Percentiles rank a stretch among this genome's conserved stretches.
These are phyloP conservation scores for Candida ovalis DNA, from an alignment of 805 yeast genomes.

Conservation along the genomic window DNA sequence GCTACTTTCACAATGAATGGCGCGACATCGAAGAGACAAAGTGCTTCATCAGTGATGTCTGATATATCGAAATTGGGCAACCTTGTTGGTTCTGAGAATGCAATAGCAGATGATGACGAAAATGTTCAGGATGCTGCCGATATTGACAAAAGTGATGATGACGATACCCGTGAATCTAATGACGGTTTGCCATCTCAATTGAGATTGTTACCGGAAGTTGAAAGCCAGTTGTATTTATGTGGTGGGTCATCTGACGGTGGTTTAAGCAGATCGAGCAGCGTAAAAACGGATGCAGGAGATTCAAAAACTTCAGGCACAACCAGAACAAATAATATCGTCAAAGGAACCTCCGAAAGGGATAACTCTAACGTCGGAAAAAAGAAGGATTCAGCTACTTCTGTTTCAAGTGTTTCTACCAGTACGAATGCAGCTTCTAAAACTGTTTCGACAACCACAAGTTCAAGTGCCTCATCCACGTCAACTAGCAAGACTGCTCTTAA, in stretches of 20 bases:
- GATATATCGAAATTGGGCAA: neutral
- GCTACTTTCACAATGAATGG: neutral
- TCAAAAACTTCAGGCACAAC: neutral
- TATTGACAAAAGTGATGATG: conserved; percentile 2
- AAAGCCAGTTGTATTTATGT: conserved; percentile 30
- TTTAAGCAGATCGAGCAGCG: conserved; percentile 25
- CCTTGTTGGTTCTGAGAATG: neutral
- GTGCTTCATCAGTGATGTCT: neutral
- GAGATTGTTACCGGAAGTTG: conserved; percentile 39
- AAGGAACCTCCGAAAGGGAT: neutral
- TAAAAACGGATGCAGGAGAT: neutral
- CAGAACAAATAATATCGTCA: neutral
- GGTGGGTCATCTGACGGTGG: conserved; percentile 28
- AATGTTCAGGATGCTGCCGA: neutral
- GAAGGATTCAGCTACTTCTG: conserved; percentile 12
- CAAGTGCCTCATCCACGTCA: conserved; percentile 8
- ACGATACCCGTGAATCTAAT: neutral
- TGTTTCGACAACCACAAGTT: conserved; percentile 8
- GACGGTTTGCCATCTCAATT: conserved; percentile 49
- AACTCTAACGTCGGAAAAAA: conserved; percentile 2
- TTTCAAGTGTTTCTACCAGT: conserved; percentile 11
- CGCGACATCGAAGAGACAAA: neutral
- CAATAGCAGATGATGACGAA: conserved; percentile 1
- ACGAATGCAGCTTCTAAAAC: conserved; percentile 9
- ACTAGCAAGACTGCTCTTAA: conserved; percentile 5